Evolutionary conservation across 805 yeast genomes (phyloP).

Genomic region (Pichia nanzhaoensis): DNA sequence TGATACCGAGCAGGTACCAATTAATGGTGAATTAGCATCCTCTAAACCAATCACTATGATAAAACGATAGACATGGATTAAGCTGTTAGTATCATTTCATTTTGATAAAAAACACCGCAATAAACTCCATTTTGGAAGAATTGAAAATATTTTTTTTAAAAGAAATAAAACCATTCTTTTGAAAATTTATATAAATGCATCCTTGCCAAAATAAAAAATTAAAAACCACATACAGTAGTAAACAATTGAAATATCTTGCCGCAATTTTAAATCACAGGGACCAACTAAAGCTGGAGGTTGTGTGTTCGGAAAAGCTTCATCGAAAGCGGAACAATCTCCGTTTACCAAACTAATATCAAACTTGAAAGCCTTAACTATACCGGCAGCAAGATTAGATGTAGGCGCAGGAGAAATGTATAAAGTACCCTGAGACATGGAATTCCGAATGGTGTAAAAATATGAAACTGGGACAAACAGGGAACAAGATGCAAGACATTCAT

Average conservation of each 20-base stretch:
- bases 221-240: slow-evolving; percentile 36
- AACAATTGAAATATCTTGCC: slow-evolving; percentile 61
- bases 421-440: slow-evolving; percentile 34
- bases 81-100: neutral
- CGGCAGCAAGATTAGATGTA: slow-evolving; percentile 28
- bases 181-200: neutral
- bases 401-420: slow-evolving; percentile 28
- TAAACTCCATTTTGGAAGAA: slow-evolving; percentile 41
- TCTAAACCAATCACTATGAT: slow-evolving; percentile 39
- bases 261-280: slow-evolving; percentile 64
- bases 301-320: slow-evolving; percentile 54
- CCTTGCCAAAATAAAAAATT: neutral
- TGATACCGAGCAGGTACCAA: slow-evolving; percentile 59
- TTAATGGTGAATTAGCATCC: slow-evolving; percentile 35
- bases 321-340: slow-evolving; percentile 29
- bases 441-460: too few species aligned
- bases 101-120: neutral
- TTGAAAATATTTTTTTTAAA: slow-evolving; percentile 45
- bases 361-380: slow-evolving; percentile 49
- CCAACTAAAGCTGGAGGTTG: slow-evolving; percentile 66
- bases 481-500: too few species aligned
- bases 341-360: slow-evolving; percentile 43
- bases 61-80: slow-evolving; percentile 3
- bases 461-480: too few species aligned
- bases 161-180: slow-evolving; percentile 35